A percentile compares a stretch with the other conserved stretches of the same genome.
Conservation (phyloP, 352 stramenopile species). For the Globisporangium paroecandrum region DNA sequence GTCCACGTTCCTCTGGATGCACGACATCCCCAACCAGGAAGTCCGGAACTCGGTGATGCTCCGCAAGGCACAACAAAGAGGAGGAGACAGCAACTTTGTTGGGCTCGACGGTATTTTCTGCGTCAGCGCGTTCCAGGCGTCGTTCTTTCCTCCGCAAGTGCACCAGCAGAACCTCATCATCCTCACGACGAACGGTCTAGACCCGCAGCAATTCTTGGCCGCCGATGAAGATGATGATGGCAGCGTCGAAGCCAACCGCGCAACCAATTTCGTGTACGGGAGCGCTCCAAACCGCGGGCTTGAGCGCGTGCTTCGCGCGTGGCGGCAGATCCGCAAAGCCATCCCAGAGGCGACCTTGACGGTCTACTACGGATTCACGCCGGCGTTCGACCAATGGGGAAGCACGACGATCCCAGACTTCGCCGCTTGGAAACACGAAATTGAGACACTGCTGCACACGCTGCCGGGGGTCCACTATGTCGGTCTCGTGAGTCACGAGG, state of each 20-base stretch:
- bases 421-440: slow-evolving; percentile 50
- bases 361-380: slow-evolving; percentile 90
- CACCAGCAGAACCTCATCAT: slow-evolving; percentile 36
- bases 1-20: slow-evolving; percentile 75
- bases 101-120: slow-evolving; percentile 63
- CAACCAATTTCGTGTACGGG: slow-evolving; percentile 81
- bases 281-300: slow-evolving; percentile 83
- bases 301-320: slow-evolving; percentile 54
- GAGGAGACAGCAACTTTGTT: slow-evolving; percentile 16
- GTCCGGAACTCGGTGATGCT: slow-evolving; percentile 37
- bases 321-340: slow-evolving; percentile 57
- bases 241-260: slow-evolving; percentile 45
- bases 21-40: slow-evolving; percentile 59
- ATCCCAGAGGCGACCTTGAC: slow-evolving; percentile 58
- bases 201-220: slow-evolving; percentile 50
- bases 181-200: slow-evolving; percentile 74
- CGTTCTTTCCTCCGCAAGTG: slow-evolving; percentile 39
- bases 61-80: background rate
- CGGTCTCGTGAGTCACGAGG: slow-evolving; percentile 78
- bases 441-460: slow-evolving; percentile 34
- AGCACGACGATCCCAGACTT: slow-evolving; percentile 41
- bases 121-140: slow-evolving; percentile 76
- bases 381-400: slow-evolving; percentile 70
- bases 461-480: slow-evolving; percentile 56
- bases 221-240: slow-evolving; percentile 34